Percentiles rank a stretch among this genome's conserved stretches.
These are phyloP conservation scores for Periconia macrospinosa DNA, from an alignment of 2,329 filamentous ascomycete genomes.

Conservation along the genomic window DNA sequence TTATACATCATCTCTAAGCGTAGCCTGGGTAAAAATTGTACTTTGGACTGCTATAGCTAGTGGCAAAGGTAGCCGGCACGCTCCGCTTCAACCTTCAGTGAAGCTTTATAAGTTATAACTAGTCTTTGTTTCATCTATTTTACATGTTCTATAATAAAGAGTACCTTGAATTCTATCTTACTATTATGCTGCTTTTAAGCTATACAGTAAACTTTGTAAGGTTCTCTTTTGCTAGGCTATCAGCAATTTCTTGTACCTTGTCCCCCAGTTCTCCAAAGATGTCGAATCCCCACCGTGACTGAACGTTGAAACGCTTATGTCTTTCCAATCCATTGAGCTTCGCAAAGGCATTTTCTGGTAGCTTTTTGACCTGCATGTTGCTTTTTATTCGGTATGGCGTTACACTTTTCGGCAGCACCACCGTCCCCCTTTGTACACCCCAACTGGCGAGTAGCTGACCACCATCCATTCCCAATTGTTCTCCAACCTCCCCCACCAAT, in stretches of 20 bases:
- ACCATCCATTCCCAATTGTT: slow-evolving; percentile 61
- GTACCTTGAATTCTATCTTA: too few relatives aligned
- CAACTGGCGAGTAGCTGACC: slow-evolving; percentile 77
- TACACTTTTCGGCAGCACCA: slow-evolving; percentile 81
- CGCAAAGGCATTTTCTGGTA: slow-evolving; percentile 70
- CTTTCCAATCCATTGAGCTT: slow-evolving; percentile 55
- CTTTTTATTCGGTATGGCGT: slow-evolving; percentile 70
- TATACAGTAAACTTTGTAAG: slow-evolving; percentile 21
- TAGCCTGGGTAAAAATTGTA: too few relatives aligned
- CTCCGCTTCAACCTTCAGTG: too few relatives aligned
- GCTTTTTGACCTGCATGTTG: slow-evolving; percentile 69
- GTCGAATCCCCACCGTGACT: slow-evolving; percentile 26
- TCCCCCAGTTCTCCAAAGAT: slow-evolving; percentile 29
- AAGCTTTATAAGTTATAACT: too few relatives aligned
- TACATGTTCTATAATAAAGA: too few relatives aligned
- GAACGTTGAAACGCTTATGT: slow-evolving; percentile 28
- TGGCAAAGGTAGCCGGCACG: too few relatives aligned
- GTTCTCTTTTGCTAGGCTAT: slow-evolving; percentile 21
- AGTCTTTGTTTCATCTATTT: too few relatives aligned
- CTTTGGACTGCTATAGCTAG: too few relatives aligned
- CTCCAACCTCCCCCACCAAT: slow-evolving; percentile 18
- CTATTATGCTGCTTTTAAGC: too few relatives aligned
- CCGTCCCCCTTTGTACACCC: slow-evolving; percentile 77
- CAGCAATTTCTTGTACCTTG: slow-evolving; percentile 21
- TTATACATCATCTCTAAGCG: too few relatives aligned